phyloP scores from a whole-genome alignment of 257 asterid species.

The Apocynum venetum region DNA sequence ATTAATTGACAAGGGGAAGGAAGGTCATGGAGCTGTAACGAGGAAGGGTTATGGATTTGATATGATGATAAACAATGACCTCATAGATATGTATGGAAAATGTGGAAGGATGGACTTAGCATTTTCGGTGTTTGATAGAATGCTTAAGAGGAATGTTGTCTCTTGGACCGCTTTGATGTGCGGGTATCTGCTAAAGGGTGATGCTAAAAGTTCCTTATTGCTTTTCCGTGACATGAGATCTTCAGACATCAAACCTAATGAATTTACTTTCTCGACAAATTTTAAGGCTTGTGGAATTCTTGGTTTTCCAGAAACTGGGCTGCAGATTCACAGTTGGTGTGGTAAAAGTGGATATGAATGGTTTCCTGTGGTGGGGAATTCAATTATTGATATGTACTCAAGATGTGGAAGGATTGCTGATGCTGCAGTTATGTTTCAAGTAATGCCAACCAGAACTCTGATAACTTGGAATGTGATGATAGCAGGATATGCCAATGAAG shows the following conservation, averaged over 20 bases:
- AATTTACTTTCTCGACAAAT: conserved; percentile 51
- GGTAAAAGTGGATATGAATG: conserved; percentile 46
- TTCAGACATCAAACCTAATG: conserved; percentile 42
- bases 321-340: conserved; percentile 46
- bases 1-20: conserved; percentile 39
- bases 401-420: conserved; percentile 40
- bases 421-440: conserved; percentile 42
- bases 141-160: conserved; percentile 53
- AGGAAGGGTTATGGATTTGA: conserved; percentile 44
- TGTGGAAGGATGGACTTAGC: conserved; percentile 43
- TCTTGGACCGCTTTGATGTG: conserved; percentile 62
- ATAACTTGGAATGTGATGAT: conserved; percentile 61
- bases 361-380: conserved; percentile 47
- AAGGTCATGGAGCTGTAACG: conserved; percentile 43
- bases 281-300: conserved; percentile 53
- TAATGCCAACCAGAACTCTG: conserved; percentile 35
- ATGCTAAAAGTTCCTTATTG: conserved; percentile 29
- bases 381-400: conserved; percentile 54
- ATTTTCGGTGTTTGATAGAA: conserved; percentile 37
- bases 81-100: conserved; percentile 46
- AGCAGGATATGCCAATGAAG: conserved; percentile 40
- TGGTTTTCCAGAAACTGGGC: conserved; percentile 34
- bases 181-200: conserved; percentile 35
- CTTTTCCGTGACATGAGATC: conserved; percentile 40
- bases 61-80: conserved; percentile 38